Base-by-base conservation (phyloP, 805 yeast genomes). In the Candida krabiensis region DNA sequence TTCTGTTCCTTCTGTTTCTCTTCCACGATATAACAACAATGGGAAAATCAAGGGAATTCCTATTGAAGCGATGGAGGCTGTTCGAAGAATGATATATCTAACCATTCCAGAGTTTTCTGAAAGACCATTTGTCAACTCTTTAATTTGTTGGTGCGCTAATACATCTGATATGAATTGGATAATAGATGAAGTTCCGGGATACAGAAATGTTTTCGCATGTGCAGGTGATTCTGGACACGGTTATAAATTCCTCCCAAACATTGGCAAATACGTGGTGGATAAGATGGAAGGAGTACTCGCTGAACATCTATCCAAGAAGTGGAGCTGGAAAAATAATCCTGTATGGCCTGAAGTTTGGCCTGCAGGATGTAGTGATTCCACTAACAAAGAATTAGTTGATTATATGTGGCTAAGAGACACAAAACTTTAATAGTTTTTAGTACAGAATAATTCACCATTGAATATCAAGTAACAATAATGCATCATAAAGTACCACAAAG, bases 151-250 rank as follows among this genome's bases (percentile, higher is more conserved):
- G 61, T 53, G 60, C 30, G 57, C 71, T 18, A 74, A 71, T 41
- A 61, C 74, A 3, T 46, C 66, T 4, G 63, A 64, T 37, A 50
- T 64, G 4, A 63, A 69, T 37, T 69, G 68, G 37, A 42, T 71
- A 8, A 61, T 70, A 13, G 68, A 67, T 39, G 46, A 46, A 18
- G 55, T 63, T 14, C 75, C 75, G 3, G 40, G 44, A 2, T 40
- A 44, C 15, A 33, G 44, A 2, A 62, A 59, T 18, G 52, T 69
- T 2, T 55, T 46, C 33, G 61, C 71, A 8, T 73, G 71, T 0
- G 58, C 70, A 8, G 77, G 77, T n/a, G 76, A 70, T 44, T 63
- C 74, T 2, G 73, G 75, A 12, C 75, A 70, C 47, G 71, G 63
- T 3, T 70, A 63, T 49, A 71, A 70, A 47, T 67, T 63, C 30